These are phyloP conservation scores for Aurifilum marmelostoma DNA, from an alignment of 2,329 filamentous ascomycete genomes.

Conservation along the genomic window DNA sequence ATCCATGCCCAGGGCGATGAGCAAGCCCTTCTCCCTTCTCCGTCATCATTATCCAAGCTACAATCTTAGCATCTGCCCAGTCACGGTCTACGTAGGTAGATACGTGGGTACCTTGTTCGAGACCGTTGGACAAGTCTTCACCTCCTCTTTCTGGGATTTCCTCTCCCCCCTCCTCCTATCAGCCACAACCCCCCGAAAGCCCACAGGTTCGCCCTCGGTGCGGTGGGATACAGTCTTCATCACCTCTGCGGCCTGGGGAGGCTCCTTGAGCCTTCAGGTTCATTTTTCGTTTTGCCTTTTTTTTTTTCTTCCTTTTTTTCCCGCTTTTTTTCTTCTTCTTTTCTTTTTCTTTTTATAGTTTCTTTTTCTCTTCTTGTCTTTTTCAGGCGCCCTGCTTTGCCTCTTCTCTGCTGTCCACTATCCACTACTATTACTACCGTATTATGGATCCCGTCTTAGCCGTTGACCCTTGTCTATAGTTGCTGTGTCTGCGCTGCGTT, in stretches of 20 bases:
- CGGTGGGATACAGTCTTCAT: background rate
- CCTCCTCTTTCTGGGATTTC: background rate
- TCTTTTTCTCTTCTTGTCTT: background rate
- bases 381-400: background rate
- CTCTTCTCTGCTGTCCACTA: constrained; percentile 5
- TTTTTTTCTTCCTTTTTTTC: background rate
- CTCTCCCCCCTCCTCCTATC: background rate
- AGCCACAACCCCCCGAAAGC: background rate
- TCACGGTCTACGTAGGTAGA: background rate
- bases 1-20: background rate
- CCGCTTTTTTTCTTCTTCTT: no score
- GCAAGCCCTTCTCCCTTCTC: background rate
- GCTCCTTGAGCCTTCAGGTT: background rate
- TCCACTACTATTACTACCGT: constrained; percentile 11
- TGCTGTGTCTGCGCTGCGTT: constrained; percentile 14
- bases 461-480: constrained; percentile 18
- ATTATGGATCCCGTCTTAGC: constrained; percentile 10
- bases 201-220: background rate
- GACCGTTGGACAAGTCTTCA: constrained; percentile 5
- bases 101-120: background rate
- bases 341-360: no score
- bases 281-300: background rate
- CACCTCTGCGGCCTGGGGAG: background rate
- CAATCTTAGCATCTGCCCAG: background rate
- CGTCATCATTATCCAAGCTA: background rate